phyloP scores from a whole-genome alignment of 106 monocot genomes.

The Allium cepa region DNA sequence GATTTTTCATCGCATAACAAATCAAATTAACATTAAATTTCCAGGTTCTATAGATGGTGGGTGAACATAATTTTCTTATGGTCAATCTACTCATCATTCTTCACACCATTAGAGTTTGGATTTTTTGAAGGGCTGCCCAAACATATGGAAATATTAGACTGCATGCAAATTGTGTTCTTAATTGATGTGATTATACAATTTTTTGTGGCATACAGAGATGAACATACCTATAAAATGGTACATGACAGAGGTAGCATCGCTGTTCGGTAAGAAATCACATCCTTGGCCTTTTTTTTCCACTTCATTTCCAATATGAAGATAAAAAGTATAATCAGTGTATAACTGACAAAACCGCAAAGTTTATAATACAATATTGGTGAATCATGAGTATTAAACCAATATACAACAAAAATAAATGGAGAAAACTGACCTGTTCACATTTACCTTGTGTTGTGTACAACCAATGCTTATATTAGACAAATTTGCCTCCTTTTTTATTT shows the following conservation, averaged over 20 bases:
- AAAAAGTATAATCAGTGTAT: too few species aligned
- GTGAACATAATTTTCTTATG: conserved; percentile 40
- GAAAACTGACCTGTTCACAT: too few species aligned
- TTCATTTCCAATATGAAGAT: background rate
- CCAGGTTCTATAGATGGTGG: conserved; percentile 46
- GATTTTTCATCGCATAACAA: background rate
- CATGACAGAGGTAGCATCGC: conserved; percentile 32
- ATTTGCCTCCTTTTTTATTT: too few species aligned
- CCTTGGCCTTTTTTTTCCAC: background rate
- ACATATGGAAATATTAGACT: conserved; percentile 30
- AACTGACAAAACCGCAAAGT: too few species aligned
- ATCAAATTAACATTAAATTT: background rate
- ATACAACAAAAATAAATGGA: too few species aligned
- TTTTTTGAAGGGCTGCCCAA: conserved; percentile 59
- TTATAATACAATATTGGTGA: too few species aligned
- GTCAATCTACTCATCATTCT: conserved; percentile 62
- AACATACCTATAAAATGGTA: conserved; percentile 62
- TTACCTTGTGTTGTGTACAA: too few species aligned
- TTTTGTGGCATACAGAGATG: conserved; percentile 54
- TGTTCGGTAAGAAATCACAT: conserved; percentile 25
- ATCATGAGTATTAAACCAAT: too few species aligned
- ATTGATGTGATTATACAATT: conserved; percentile 42
- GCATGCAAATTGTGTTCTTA: conserved; percentile 44
- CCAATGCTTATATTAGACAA: too few species aligned
- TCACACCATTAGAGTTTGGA: conserved; percentile 76